Evolutionary conservation across 495 filamentous ascomycete species (phyloP), one percentile per base, ranked within the genome.

Genomic region (Amphirosellinia nigrospora): DNA sequence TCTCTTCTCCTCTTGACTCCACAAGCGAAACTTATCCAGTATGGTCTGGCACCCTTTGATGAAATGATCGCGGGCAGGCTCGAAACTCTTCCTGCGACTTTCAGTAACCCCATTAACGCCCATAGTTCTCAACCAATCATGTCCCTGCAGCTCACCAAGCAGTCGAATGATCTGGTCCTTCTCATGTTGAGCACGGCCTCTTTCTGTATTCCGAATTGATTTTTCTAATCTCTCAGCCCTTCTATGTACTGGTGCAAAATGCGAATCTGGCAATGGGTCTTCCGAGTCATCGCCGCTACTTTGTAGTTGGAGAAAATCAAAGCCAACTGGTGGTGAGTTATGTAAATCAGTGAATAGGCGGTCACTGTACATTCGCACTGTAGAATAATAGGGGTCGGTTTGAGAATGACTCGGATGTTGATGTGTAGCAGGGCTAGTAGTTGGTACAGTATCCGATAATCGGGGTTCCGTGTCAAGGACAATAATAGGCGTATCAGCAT

Each of bases 61-160:
- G 75, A 98, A 95, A 73, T 93, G 89, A 60, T 90, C 85, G 36
- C 94, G 88, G 67, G 96, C 94, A 43, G 91, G 90, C 76, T 97
- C 94, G 78, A 92, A 97, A 52, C 89, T 88, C 74, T 92, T 96
- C 81, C 90, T 93, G 66, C 92, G 91, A 58, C 86, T 86, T 71
- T 96, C 95, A 10, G 94, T 93, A 28, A 94, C 88, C 13, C 92
- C 92, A 60, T 88, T 92, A 53, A 98, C 90, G n/a, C 96, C 96
- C 90, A 99, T 95, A 2, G 93, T 86, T 65, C 92, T 91, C 66
- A 98, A 83, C 96, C 96, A 99, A 76, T 98, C 96, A 45, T 89
- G 91, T n/a, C 94, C 89, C 75, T 92, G 90, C 4, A 99, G 86
- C 46, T 93, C 93, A 56, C 96, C 93, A 45, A 98, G 86, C 45